Evolutionary conservation across 2,329 filamentous ascomycete species (phyloP), one percentile per base, ranked within the genome.

Genomic region (Neonectria ditissima): DNA sequence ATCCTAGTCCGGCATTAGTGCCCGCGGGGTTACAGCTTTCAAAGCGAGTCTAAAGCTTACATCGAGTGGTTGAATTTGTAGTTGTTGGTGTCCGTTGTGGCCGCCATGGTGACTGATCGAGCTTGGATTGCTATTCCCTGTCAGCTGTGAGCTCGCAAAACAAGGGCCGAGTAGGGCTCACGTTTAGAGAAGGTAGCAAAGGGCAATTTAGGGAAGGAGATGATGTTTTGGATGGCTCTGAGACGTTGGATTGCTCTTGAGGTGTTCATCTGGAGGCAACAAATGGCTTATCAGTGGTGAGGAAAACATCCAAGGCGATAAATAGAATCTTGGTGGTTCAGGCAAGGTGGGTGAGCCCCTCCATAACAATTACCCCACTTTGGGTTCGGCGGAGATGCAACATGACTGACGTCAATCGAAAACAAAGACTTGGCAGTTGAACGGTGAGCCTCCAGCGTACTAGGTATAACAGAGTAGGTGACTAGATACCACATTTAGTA

Each of bases 31-130:
- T 24, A 14, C 8, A 14, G 16, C 34, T 24, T n/a, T 24, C 18
- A 5, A 3, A 13, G 16, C 30, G n/a, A 55, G 16, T 32, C 3
- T 37, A n/a, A 6, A 20, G 55, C 85, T 76, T 76, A 89, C 95
- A 98, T 98, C 61, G 92, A 92, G 84, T 96, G 92, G 80, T 96
- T 95, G 78, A 91, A 84, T 80, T 96, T 92, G 82, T 98, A 98
- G 65, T 87, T 92, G 69, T 83, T 84, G 2, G 86, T 82, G 68
- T 97, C 88, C 0, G 94, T 97, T 3, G 88, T 87, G 54, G 87
- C 87, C 67, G 92, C 86, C 88, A 88, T 88, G 69, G 80, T 82
- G 72, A 82, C 81, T 45, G 82, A 76, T 67, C 66, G 69, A n/a
- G 63, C 57, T 62, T 72, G 73, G 45, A 39, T 50, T 39, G 43